Evolutionary conservation across 352 stramenopile genomes (phyloP), one percentile per base, ranked within the genome.

Genomic region (Thraustotheca clavata): DNA sequence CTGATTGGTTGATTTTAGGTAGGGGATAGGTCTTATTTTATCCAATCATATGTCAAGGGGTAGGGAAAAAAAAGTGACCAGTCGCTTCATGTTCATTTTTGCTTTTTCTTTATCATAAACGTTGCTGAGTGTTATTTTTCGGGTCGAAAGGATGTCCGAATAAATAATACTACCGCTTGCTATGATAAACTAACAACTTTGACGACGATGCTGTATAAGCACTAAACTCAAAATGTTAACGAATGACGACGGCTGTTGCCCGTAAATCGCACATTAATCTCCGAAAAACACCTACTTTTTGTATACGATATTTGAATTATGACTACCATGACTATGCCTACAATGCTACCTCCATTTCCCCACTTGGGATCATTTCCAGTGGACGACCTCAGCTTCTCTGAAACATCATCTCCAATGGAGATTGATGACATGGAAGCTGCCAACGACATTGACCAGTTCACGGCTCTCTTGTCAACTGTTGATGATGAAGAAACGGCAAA

Each of bases 381-480:
- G 50, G 50, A 60, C 29, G 38, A 33, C 33, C 32, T 55, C 34
- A 41, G 41, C 57, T 65, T 65, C 40, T 46, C 46, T 40, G 57
- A 43, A 27, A 27, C 41, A 27, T 36, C 36, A n/a, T 20, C 41
- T 18, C 57, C 24, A 33, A 22, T 18, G 36, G 57, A 52, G n/a
- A 36, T 65, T 20, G 57, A 65, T 46, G 57, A 65, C 38, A 46
- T 20, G 11, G 38, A 54, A 29, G 57, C 38, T 18, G 57, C 57
- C 38, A 65, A 65, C 12, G 57, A 65, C 40, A 54, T 65, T 54
- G 57, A 65, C 39, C 41, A 65, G 35, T 65, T 65, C 26, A 54
- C 57, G 6, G 29, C 36, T 29, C 32, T 65, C 3, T 46, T 65
- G 26, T 24, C 57, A 2, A 41, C n/a, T n/a, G 39, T 65, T 24